Conservation (phyloP, 2,329 filamentous ascomycete genomes). For the Hypoxylon sp. region DNA sequence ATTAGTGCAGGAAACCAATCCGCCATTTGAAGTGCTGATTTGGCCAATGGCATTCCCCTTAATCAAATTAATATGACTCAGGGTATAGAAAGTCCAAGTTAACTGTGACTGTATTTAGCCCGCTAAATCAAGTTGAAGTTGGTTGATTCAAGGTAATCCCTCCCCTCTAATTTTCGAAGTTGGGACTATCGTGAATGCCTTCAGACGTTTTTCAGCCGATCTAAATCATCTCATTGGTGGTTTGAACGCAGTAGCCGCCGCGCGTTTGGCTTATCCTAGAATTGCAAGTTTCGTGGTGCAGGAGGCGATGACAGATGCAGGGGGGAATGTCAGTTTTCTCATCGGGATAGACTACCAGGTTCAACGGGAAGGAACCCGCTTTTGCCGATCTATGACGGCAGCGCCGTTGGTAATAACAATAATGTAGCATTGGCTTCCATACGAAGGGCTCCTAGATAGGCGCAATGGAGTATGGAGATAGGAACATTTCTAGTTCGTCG, state of each 20-base stretch:
- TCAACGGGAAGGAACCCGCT: slow-evolving; percentile 41
- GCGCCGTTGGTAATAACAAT: slow-evolving; percentile 9
- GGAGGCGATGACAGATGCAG: slow-evolving; percentile 21
- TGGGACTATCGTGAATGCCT: slow-evolving; percentile 31
- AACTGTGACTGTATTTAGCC: slow-evolving; percentile 21
- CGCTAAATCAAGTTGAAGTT: slow-evolving; percentile 12
- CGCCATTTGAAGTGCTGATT: slow-evolving; percentile 7
- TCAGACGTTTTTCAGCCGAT: slow-evolving; percentile 19
- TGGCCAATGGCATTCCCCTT: slow-evolving; percentile 1
- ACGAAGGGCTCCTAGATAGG: slow-evolving; percentile 1
- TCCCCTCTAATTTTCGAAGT: slow-evolving; percentile 22
- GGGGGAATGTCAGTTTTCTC: slow-evolving; percentile 19
- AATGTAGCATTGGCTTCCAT: slow-evolving; percentile 1
- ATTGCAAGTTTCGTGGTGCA: slow-evolving; percentile 36
- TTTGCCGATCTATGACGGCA: slow-evolving; percentile 39
- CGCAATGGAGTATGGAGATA: neutral
- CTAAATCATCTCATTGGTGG: slow-evolving; percentile 29
- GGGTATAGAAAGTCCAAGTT: slow-evolving; percentile 4
- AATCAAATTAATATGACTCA: slow-evolving; percentile 21
- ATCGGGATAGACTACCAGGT: slow-evolving; percentile 30
- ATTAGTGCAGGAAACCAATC: slow-evolving; percentile 26
- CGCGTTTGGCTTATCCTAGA: slow-evolving; percentile 22
- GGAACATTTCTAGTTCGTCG: neutral
- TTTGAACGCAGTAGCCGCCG: slow-evolving; percentile 34
- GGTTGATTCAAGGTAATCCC: slow-evolving; percentile 15